These are phyloP conservation scores for Clonostachys rhizophaga DNA, from an alignment of 2,329 filamentous ascomycete genomes.

Conservation along the genomic window DNA sequence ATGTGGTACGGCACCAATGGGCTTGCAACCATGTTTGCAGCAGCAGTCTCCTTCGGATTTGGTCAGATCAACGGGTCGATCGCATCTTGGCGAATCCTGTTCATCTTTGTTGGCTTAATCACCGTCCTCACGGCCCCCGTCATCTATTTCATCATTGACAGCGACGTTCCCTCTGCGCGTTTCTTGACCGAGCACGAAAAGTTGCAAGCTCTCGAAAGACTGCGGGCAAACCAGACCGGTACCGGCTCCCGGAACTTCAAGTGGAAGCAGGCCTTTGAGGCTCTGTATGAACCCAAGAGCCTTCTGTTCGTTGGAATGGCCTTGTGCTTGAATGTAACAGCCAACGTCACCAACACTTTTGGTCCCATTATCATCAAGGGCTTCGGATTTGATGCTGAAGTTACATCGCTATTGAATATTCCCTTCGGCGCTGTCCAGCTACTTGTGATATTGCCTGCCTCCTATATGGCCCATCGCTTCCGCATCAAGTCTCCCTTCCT, in stretches of 20 bases:
- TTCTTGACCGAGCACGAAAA: slow-evolving; percentile 6
- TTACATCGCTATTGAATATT: slow-evolving; percentile 70
- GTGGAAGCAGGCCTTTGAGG: slow-evolving; percentile 50
- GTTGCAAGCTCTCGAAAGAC: slow-evolving; percentile 50
- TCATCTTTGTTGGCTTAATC: slow-evolving; percentile 9
- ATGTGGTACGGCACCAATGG: neutral
- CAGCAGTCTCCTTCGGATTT: slow-evolving; percentile 16
- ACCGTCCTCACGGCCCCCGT: slow-evolving; percentile 7
- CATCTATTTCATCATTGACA: slow-evolving; percentile 5
- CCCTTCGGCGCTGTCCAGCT: slow-evolving; percentile 52
- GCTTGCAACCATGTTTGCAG: neutral
- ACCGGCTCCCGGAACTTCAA: slow-evolving; percentile 46
- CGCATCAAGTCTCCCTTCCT: neutral
- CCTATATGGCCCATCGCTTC: neutral
- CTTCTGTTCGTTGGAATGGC: slow-evolving; percentile 49
- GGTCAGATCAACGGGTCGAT: slow-evolving; percentile 4
- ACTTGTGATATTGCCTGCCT: neutral
- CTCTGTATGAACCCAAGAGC: slow-evolving; percentile 54
- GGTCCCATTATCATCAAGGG: slow-evolving; percentile 68
- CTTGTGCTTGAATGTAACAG: slow-evolving; percentile 35
- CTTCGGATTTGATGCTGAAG: slow-evolving; percentile 59
- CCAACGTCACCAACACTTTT: slow-evolving; percentile 55
- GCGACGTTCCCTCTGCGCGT: slow-evolving; percentile 4
- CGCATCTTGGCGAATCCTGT: slow-evolving; percentile 11
- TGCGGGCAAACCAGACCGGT: slow-evolving; percentile 48